A percentile compares a stretch with the other conserved stretches of the same genome.
Evolutionary conservation across 2,329 filamentous ascomycete species (phyloP).

Genomic region (Biscogniauxia marginata): DNA sequence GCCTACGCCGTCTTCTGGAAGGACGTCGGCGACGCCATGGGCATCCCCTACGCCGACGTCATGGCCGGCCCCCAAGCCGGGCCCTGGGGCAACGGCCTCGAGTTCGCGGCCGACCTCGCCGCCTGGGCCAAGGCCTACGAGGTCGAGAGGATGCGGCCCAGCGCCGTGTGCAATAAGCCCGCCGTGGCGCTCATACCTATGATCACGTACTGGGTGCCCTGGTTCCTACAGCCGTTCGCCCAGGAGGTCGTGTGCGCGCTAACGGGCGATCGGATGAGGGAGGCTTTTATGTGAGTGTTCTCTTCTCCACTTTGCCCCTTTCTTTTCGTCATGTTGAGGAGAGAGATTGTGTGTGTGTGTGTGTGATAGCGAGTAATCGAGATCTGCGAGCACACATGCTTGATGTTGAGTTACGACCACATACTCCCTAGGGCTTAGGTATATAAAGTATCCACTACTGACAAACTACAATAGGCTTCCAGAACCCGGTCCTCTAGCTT

Average conservation of each 20-base stretch:
- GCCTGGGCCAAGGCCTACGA: constrained; percentile 59
- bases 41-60: constrained; percentile 50
- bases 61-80: constrained; percentile 25
- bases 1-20: constrained; percentile 71
- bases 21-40: constrained; percentile 67
- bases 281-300: constrained; percentile 59
- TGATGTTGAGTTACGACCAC: no score
- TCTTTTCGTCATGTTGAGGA: background rate
- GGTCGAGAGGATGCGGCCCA: constrained; percentile 54
- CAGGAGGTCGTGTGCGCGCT: constrained; percentile 54
- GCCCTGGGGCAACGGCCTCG: constrained; percentile 49
- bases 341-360: no score
- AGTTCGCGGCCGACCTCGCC: constrained; percentile 49
- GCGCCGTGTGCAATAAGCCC: constrained; percentile 46
- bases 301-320: background rate
- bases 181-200: constrained; percentile 61
- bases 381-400: no score
- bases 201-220: constrained; percentile 55
- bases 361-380: no score
- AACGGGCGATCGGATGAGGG: constrained; percentile 63
- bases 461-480: constrained; percentile 36
- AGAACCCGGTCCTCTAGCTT: constrained; percentile 40
- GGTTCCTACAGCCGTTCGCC: constrained; percentile 43
- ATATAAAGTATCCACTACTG: no score
- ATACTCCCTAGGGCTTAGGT: no score